Evolutionary conservation across 768 basidiomycete species (phyloP), one percentile per base, ranked within the genome.

Genomic region (Tricholoma hemisulphureum): DNA sequence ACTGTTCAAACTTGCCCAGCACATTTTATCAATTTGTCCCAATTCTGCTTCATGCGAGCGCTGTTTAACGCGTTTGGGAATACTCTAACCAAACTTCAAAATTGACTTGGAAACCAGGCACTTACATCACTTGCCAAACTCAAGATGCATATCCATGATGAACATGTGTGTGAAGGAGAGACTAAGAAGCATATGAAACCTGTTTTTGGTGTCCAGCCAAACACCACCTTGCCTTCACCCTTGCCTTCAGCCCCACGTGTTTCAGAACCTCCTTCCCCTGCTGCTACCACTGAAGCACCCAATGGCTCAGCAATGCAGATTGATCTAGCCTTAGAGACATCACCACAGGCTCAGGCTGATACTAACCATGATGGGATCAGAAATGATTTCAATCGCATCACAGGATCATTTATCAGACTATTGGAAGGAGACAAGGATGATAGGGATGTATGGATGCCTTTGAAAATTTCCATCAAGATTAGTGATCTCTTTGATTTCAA

Each of bases 41-140:
- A 73, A 71, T 53, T 73, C 70, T 7, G 70, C 71, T 18, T 70
- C 70, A 24, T 69, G 68, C 26, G 65, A 73, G 55, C 57, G 63
- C 5, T 73, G 6, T 72, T 70, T 59, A 73, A 71, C 35, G 51
- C 59, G 2, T 69, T 73, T 56, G 70, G 71, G 4, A 63, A 59
- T 41, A 72, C 63, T 11, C 60, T 71, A 13, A 71, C 65, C 2
- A 70, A 70, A 53, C 55, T 68, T 6, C 62, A 61, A 5, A 67
- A 63, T 52, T 59, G 63, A 4, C 61, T 71, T 29, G 58, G 61
- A 2, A 67, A 48, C 1, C n/a, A 62, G n/a, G 54, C 57, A 18
- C 51, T 73, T 8, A 57, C 56, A 3, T 54, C 58, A 9, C 61
- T 73, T 29, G 57, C 63, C 20, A 67, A 71, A 53, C 61, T 73